Evolutionary conservation across 2,329 filamentous ascomycete species (phyloP).

Genomic region (Nakataea oryzae): DNA sequence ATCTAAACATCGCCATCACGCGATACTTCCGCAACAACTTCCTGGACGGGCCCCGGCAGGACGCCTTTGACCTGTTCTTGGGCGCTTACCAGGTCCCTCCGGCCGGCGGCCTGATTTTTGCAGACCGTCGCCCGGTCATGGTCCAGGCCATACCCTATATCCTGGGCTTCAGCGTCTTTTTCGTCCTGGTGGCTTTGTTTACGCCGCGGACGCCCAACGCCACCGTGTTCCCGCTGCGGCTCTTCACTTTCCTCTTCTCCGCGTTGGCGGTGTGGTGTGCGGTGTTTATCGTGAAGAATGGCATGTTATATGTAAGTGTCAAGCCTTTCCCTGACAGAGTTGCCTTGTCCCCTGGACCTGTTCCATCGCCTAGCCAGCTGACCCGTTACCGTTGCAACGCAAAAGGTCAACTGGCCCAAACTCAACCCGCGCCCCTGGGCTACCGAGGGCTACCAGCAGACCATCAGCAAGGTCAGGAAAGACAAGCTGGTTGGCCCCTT

Average conservation of each 20-base stretch:
- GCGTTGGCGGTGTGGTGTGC: slow-evolving; percentile 59
- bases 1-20: slow-evolving; percentile 78
- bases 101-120: slow-evolving; percentile 68
- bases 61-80: slow-evolving; percentile 90
- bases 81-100: slow-evolving; percentile 72
- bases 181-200: slow-evolving; percentile 65
- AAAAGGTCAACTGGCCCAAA: slow-evolving; percentile 98
- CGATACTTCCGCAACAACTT: slow-evolving; percentile 94
- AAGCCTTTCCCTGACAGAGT: not conserved
- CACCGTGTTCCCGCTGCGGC: slow-evolving; percentile 66
- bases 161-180: slow-evolving; percentile 74
- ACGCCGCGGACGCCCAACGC: slow-evolving; percentile 63
- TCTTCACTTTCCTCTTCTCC: slow-evolving; percentile 75
- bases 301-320: slow-evolving; percentile 82
- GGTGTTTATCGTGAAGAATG: slow-evolving; percentile 72
- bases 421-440: slow-evolving; percentile 83
- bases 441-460: slow-evolving; percentile 79
- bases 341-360: not conserved
- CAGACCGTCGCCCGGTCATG: slow-evolving; percentile 73
- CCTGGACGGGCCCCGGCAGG: slow-evolving; percentile 82
- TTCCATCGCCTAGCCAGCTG: not conserved
- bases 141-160: slow-evolving; percentile 94
- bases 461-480: slow-evolving; percentile 70
- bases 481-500: slow-evolving; percentile 72
- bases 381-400: not conserved